Percentiles rank a stretch among this genome's conserved stretches.
phyloP scores from a whole-genome alignment of 1,284 basidiomycete genomes.

The Gomphus sp. region DNA sequence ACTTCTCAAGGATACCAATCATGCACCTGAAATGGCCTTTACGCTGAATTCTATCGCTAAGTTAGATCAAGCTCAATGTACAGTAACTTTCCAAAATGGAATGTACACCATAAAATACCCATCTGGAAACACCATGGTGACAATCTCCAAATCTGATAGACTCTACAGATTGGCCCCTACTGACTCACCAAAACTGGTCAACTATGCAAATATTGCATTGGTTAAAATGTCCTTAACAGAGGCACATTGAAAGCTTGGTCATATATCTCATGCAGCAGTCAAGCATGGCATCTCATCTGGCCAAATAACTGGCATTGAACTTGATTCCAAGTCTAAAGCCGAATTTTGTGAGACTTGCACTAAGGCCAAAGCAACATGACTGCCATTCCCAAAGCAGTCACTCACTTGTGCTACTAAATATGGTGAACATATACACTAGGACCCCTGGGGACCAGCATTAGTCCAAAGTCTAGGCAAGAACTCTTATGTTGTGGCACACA shows the following conservation, averaged over 20 bases:
- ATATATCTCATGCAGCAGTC: slow-evolving; percentile 21
- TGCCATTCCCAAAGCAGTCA: slow-evolving; percentile 24
- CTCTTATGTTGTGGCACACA: too few species aligned
- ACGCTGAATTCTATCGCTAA: too few species aligned
- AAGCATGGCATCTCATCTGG: slow-evolving; percentile 17
- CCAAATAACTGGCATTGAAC: too few species aligned
- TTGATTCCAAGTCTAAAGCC: slow-evolving; percentile 10
- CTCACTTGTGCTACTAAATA: too few species aligned
- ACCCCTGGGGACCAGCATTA: too few species aligned
- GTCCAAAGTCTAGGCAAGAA: too few species aligned
- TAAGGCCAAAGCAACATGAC: slow-evolving; percentile 2
- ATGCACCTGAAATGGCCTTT: background rate
- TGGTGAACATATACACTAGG: too few species aligned
- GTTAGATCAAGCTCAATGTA: background rate
- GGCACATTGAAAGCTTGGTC: slow-evolving; percentile 19
- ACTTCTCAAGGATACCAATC: too few species aligned
- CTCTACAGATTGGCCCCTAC: background rate
- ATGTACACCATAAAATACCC: background rate
- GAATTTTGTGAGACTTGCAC: slow-evolving; percentile 26
- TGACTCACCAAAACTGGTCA: too few species aligned
- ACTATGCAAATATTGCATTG: background rate
- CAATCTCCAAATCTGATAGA: background rate
- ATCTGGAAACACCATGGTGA: background rate
- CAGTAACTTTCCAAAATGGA: background rate
- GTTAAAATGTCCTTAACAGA: background rate